phyloP scores from a whole-genome alignment of 176 grass and related monocot genomes.

The Oryza glaberrima region DNA sequence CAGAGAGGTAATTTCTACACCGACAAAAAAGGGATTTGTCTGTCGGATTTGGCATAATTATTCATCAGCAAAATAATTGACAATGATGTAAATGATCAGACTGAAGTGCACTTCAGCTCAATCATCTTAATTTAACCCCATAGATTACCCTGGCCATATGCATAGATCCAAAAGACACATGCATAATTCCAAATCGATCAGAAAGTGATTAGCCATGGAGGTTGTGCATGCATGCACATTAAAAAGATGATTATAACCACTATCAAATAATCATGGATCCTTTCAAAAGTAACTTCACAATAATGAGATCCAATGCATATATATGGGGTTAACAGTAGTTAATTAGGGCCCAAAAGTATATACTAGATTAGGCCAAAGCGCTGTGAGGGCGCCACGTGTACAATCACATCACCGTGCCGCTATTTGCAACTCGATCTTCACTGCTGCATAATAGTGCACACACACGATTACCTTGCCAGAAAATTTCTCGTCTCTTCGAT shows the following conservation, averaged over 20 bases:
- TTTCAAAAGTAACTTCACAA: neutral
- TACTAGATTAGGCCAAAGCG: neutral
- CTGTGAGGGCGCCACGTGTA: constrained; percentile 5
- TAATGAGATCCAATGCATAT: constrained; percentile 16
- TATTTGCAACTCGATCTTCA: constrained; percentile 21
- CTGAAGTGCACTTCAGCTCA: neutral
- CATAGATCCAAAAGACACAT: neutral
- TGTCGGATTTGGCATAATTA: constrained; percentile 30
- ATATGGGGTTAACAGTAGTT: neutral
- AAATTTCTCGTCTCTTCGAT: neutral
- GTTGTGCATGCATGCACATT: neutral
- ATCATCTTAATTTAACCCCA: neutral
- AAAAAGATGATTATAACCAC: neutral
- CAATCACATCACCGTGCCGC: constrained; percentile 4
- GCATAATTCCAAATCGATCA: neutral
- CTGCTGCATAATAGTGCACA: neutral
- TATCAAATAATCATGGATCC: neutral
- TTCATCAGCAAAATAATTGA: neutral
- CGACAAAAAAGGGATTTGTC: constrained; percentile 19
- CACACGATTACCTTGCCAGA: neutral
- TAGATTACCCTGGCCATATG: neutral
- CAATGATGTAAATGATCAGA: neutral
- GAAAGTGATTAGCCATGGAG: constrained; percentile 7
- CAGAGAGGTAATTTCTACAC: neutral
- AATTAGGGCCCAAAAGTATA: constrained; percentile 20